Evolutionary conservation across 1,284 basidiomycete genomes (phyloP).

Genomic region (Pseudozyma flocculosa): DNA sequence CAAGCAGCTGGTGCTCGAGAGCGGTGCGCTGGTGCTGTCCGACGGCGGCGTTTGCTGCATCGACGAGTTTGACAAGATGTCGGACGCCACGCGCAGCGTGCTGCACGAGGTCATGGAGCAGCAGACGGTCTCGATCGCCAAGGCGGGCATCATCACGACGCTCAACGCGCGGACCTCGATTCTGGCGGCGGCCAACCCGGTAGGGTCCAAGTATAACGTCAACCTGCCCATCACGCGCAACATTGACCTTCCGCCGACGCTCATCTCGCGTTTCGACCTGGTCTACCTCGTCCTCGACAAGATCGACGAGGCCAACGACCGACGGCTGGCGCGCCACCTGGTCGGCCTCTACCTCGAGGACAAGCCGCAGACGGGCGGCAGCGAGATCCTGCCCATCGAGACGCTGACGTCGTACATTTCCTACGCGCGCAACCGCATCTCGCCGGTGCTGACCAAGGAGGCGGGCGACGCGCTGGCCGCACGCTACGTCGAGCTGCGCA

Average conservation of each 20-base stretch:
- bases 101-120: constrained; percentile 99
- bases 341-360: constrained; percentile 98
- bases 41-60: constrained; percentile 99
- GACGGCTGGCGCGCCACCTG: constrained; percentile 92
- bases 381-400: constrained; percentile 73
- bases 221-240: constrained; percentile 79
- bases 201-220: constrained; percentile 98
- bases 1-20: constrained; percentile 99
- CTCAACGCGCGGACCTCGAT: constrained; percentile 98
- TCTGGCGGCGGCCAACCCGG: constrained; percentile 94
- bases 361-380: constrained; percentile 73
- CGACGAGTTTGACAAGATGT: constrained; percentile 99
- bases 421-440: constrained; percentile 84
- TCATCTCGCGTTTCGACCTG: constrained; percentile 93
- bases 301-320: constrained; percentile 88
- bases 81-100: constrained; percentile 92
- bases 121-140: constrained; percentile 98
- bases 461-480: constrained; percentile 81
- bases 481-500: constrained; percentile 87
- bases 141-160: constrained; percentile 98
- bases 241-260: constrained; percentile 82
- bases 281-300: constrained; percentile 97
- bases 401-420: constrained; percentile 97
- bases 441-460: constrained; percentile 83
- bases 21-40: constrained; percentile 93